phyloP scores from a whole-genome alignment of 192 early-diverging fungal genomes.

The Rhizophagus clarus region DNA sequence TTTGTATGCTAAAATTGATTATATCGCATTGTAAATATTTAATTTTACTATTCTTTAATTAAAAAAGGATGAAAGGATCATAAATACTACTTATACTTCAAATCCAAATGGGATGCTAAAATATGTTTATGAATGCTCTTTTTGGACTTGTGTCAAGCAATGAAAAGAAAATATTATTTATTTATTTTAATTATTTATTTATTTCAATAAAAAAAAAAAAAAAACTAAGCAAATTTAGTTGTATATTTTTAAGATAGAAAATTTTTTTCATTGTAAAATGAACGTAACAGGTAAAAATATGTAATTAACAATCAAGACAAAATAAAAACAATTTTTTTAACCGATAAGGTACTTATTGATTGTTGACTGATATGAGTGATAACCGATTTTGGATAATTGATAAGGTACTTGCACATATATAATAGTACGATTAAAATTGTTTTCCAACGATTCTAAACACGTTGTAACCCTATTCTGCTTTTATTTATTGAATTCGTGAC shows the following conservation, averaged over 20 bases:
- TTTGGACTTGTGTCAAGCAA: constrained; percentile 66
- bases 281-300: too few species aligned
- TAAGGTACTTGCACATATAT: too few species aligned
- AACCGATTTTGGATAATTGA: too few species aligned
- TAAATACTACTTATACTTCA: constrained; percentile 72
- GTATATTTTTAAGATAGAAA: too few species aligned
- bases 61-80: constrained; percentile 57
- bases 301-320: not conserved
- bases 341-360: not conserved
- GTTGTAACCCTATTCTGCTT: too few species aligned
- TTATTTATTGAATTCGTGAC: too few species aligned
- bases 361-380: too few species aligned
- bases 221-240: too few species aligned
- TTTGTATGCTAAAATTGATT: not conserved
- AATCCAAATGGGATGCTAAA: constrained; percentile 81
- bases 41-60: not conserved
- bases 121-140: constrained; percentile 77
- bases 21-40: constrained; percentile 6
- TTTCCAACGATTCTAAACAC: too few species aligned
- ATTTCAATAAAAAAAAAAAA: not conserved
- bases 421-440: too few species aligned
- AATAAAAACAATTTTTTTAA: not conserved
- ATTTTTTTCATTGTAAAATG: too few species aligned
- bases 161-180: constrained; percentile 12
- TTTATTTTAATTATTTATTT: not conserved